These are phyloP conservation scores for Blastobotrys attinorum DNA, from an alignment of 805 yeast genomes.

Conservation along the genomic window DNA sequence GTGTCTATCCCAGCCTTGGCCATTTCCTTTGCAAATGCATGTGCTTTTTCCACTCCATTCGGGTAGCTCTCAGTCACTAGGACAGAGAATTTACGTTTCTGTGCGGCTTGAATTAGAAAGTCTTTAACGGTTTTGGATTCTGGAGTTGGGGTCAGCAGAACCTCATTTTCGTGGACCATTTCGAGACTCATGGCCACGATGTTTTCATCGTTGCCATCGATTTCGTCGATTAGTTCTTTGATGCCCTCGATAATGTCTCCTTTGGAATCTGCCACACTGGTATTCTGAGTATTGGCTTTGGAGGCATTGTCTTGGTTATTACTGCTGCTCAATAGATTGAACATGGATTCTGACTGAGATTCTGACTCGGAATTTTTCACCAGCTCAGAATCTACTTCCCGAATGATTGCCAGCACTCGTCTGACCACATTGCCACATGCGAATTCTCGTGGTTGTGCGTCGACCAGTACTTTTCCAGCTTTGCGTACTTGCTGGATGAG, in stretches of 20 bases:
- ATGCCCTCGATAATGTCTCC: slow-evolving; percentile 87
- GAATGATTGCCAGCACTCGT: slow-evolving; percentile 73
- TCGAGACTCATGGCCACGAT: slow-evolving; percentile 87
- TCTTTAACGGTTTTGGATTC: slow-evolving; percentile 82
- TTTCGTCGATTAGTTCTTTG: slow-evolving; percentile 86
- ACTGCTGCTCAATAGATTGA: slow-evolving; percentile 58
- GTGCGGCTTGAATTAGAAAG: slow-evolving; percentile 76
- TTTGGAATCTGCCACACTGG: slow-evolving; percentile 48
- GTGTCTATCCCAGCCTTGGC: slow-evolving; percentile 85
- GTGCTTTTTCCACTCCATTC: slow-evolving; percentile 71
- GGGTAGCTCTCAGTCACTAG: slow-evolving; percentile 86
- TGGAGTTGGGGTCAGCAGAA: slow-evolving; percentile 83
- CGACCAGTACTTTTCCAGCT: slow-evolving; percentile 56
- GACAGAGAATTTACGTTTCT: slow-evolving; percentile 86
- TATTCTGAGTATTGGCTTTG: slow-evolving; percentile 8
- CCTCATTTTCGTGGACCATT: slow-evolving; percentile 78
- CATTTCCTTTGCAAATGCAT: slow-evolving; percentile 67
- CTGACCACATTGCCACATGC: slow-evolving; percentile 87
- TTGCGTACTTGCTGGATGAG: slow-evolving; percentile 62
- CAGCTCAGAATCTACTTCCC: slow-evolving; percentile 55
- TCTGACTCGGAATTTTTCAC: neutral
- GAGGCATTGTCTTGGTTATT: slow-evolving; percentile 20
- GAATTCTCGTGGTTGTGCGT: slow-evolving; percentile 84
- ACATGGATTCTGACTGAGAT: slow-evolving; percentile 69
- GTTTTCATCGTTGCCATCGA: slow-evolving; percentile 80